Evolutionary conservation across 2,329 filamentous ascomycete species (phyloP).

Genomic region (Westerdykella ornata): DNA sequence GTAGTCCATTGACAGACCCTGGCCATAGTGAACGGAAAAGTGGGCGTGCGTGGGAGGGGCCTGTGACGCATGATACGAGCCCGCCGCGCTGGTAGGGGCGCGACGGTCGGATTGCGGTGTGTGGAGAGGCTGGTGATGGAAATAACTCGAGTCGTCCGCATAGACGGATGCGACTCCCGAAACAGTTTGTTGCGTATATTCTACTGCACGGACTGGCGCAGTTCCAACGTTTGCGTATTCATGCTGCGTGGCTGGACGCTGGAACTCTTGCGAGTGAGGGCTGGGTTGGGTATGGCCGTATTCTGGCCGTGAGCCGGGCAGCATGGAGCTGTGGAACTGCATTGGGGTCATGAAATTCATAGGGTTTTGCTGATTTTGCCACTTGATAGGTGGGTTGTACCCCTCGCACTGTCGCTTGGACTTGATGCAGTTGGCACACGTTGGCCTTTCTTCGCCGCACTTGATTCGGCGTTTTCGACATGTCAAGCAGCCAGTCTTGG

Average conservation of each 20-base stretch:
- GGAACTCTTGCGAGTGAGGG: constrained; percentile 7
- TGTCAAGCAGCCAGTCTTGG: constrained; percentile 89
- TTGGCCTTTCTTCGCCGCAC: constrained; percentile 83
- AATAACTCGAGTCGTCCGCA: constrained; percentile 21
- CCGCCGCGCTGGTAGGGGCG: constrained; percentile 20
- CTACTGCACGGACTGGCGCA: constrained; percentile 8
- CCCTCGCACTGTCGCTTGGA: constrained; percentile 79
- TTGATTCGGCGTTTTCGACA: constrained; percentile 95
- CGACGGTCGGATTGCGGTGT: constrained; percentile 27
- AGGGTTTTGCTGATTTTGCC: constrained; percentile 25
- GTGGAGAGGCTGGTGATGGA: constrained; percentile 24
- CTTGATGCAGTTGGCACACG: constrained; percentile 78
- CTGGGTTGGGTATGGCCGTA: neutral
- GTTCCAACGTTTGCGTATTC: constrained; percentile 21
- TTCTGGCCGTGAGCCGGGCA: constrained; percentile 27
- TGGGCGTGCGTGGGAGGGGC: constrained; percentile 22
- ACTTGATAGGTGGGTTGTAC: constrained; percentile 76
- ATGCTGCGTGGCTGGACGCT: constrained; percentile 19
- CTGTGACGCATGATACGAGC: constrained; percentile 26
- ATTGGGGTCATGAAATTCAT: constrained; percentile 33
- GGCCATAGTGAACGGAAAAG: constrained; percentile 19
- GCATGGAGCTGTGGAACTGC: constrained; percentile 35
- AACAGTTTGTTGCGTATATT: too few species aligned
- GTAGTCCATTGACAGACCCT: constrained; percentile 15
- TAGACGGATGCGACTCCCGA: too few species aligned